phyloP scores from a whole-genome alignment of 495 filamentous ascomycete species.

The Hypomontagnella monticulosa region DNA sequence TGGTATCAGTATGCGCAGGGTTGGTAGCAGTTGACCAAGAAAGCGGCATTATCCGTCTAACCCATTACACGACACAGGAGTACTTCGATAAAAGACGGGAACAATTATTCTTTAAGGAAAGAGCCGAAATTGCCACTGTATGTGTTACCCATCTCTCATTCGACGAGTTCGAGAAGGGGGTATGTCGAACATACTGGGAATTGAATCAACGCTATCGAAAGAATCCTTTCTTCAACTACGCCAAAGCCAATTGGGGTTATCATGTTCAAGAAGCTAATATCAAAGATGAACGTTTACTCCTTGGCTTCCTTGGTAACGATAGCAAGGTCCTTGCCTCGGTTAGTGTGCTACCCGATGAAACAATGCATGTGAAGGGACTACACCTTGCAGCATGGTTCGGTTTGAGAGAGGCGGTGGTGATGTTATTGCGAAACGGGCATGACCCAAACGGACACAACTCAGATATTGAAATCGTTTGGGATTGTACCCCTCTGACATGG shows the following conservation, averaged over 20 bases:
- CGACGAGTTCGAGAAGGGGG: not conserved
- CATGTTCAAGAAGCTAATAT: no score
- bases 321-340: not conserved
- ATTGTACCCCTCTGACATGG: no score
- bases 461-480: no score
- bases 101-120: not conserved
- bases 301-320: not conserved
- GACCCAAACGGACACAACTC: no score
- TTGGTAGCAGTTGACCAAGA: conserved; percentile 58
- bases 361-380: no score
- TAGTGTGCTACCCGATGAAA: not conserved
- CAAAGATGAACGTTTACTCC: not conserved
- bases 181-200: no score
- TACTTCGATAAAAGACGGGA: conserved; percentile 38
- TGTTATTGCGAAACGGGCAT: no score
- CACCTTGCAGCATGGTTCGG: not conserved
- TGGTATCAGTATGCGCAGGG: conserved; percentile 59
- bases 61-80: conserved; percentile 64
- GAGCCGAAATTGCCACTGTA: not conserved
- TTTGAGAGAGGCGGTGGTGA: no score
- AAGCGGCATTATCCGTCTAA: conserved; percentile 57
- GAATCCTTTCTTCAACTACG: no score
- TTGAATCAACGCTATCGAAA: no score
- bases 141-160: not conserved
- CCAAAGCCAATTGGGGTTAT: no score